Base-by-base conservation (phyloP, 805 yeast genomes). In the Yarrowia yakushimensis region DNA sequence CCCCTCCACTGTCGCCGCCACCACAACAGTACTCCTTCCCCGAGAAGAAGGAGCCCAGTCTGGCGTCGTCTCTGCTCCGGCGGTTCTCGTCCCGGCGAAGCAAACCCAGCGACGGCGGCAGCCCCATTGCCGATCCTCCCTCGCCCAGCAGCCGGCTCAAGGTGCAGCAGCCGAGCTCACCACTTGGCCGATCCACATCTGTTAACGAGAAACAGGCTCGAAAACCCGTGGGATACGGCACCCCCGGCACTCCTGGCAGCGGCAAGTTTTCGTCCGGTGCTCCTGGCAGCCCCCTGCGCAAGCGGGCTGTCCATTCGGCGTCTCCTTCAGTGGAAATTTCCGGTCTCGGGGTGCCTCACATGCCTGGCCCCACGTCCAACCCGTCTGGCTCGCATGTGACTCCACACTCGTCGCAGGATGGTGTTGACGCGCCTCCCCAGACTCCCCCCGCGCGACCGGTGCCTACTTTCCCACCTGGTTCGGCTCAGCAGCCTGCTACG, bases 21-120 rank as follows among this genome's bases (percentile, higher is more conserved):
- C 63, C 60, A 1, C 59, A 61, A n/a, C 64, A 43, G 27, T 36
- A 37, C 39, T 39, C 61, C 12, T 55, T 59, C 57, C 46, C 57
- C 25, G 46, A 41, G 13, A 34, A 36, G 57, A 54, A 43, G 64
- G 41, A 41, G 59, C 60, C 42, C 28, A 23, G 67, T 52, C 42
- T 67, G 41, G 69, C 69, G 17, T 52, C 66, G 12, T 63, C 66
- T 4, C 41, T 68, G 45, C 59, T 68, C 30, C 63, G 70, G n/a
- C 62, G 67, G 52, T 67, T 68, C 60, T 60, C 65, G 28, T 63
- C 69, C 23, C 65, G 65, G 15, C 39, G 65, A 4, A 20, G 22
- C 36, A 63, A 45, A 30, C 46, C 62, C 31, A 17, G 41, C 41
- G 41, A 36, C 41, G 18, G 41, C 22, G 15, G 23, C 22, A 36